Conservation (phyloP, 768 basidiomycete species). For the Tulasnella calospora region DNA sequence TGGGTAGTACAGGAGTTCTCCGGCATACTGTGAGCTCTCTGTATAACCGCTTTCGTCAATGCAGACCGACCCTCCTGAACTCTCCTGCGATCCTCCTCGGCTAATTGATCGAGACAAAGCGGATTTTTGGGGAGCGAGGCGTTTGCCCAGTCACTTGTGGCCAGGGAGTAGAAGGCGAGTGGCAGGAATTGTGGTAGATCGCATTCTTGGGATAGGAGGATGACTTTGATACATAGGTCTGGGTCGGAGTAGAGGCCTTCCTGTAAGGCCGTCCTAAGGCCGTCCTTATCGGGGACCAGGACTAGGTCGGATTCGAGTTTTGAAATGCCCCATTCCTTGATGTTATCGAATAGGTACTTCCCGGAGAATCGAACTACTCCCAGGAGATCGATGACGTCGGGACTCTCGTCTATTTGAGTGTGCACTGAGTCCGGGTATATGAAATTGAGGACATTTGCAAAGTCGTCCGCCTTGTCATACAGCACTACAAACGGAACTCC, state of each 20-base stretch:
- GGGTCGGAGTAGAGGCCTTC: neutral
- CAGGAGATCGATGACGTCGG: neutral
- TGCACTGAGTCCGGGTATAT: neutral
- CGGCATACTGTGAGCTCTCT: neutral
- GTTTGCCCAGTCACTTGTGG: neutral
- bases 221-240: neutral
- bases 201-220: neutral
- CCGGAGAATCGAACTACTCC: neutral
- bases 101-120: neutral
- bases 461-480: neutral
- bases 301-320: neutral
- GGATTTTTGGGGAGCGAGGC: neutral
- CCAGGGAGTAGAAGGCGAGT: slow-evolving; percentile 2
- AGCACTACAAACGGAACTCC: neutral
- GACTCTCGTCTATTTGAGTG: neutral
- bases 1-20: neutral
- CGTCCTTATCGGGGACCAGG: neutral
- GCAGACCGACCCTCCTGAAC: neutral
- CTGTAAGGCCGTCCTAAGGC: neutral
- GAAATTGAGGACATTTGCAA: neutral
- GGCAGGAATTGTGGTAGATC: neutral
- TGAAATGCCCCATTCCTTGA: neutral
- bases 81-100: neutral
- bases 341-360: slow-evolving; percentile 1
- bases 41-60: neutral